A percentile compares a stretch with the other conserved stretches of the same genome.
phyloP scores from a whole-genome alignment of 1,139 yeast species.

The Zygosaccharomyces sapae region DNA sequence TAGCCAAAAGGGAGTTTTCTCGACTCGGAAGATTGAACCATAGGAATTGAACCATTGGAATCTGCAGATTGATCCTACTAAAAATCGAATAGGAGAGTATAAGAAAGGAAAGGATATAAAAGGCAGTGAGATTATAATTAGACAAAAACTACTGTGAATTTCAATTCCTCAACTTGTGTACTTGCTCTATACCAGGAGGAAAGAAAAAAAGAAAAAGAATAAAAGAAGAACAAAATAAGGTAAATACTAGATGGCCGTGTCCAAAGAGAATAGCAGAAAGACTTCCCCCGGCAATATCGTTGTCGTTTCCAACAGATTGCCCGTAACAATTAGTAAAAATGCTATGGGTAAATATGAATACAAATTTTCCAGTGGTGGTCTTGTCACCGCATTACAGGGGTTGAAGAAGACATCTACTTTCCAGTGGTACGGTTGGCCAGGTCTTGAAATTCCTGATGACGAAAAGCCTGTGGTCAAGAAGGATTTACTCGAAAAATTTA shows the following conservation, averaged over 20 bases:
- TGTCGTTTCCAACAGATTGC: slow-evolving; percentile 91
- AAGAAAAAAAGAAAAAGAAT: not conserved
- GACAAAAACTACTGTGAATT: not conserved
- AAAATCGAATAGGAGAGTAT: not conserved
- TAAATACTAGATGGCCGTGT: not conserved
- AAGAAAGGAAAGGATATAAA: not conserved
- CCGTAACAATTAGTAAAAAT: slow-evolving; percentile 81
- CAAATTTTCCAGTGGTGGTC: slow-evolving; percentile 94
- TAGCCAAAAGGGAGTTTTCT: not conserved
- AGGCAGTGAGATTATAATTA: not conserved
- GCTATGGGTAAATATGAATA: slow-evolving; percentile 60
- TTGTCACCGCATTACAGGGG: slow-evolving; percentile 94
- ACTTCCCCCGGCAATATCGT: slow-evolving; percentile 58
- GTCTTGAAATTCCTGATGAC: slow-evolving; percentile 75
- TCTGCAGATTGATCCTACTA: not conserved
- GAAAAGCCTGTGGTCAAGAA: slow-evolving; percentile 66
- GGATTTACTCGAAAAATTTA: slow-evolving; percentile 73
- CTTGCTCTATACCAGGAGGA: not conserved
- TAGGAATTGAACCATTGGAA: not conserved
- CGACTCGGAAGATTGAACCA: not conserved
- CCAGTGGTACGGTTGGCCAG: slow-evolving; percentile 99
- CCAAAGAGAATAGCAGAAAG: slow-evolving; percentile 6
- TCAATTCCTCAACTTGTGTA: no score
- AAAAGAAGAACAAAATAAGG: not conserved
- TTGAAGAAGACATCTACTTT: slow-evolving; percentile 77